Evolutionary conservation across 1,284 basidiomycete species (phyloP).

Genomic region (Amylostereum areolatum): DNA sequence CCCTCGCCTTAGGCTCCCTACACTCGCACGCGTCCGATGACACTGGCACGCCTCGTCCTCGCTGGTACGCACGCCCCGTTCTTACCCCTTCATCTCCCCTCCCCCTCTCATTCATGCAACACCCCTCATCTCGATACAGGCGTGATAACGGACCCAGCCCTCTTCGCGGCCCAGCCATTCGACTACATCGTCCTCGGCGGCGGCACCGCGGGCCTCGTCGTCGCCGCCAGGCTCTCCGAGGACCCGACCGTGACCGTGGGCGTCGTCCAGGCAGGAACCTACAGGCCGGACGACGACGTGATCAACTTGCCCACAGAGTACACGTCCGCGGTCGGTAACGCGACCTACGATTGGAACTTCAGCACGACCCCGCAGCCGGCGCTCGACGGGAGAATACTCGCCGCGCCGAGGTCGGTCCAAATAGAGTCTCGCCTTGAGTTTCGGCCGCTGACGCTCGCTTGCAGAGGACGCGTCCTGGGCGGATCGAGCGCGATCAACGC

Average conservation of each 20-base stretch:
- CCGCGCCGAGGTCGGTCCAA: slow-evolving; percentile 1
- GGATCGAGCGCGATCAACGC: slow-evolving; percentile 16
- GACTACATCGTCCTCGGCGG: background rate
- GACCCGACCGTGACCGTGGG: slow-evolving; percentile 10
- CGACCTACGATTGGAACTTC: slow-evolving; percentile 23
- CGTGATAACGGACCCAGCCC: too few relatives aligned
- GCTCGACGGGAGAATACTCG: slow-evolving; percentile 3
- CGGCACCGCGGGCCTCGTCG: background rate
- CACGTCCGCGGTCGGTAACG: slow-evolving; percentile 12
- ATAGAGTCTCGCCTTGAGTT: background rate
- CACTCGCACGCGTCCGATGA: too few relatives aligned
- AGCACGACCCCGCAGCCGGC: slow-evolving; percentile 15
- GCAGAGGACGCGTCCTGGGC: slow-evolving; percentile 15
- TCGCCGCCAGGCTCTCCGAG: slow-evolving; percentile 7
- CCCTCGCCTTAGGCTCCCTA: too few relatives aligned
- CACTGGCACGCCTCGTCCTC: too few relatives aligned
- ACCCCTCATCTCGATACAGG: background rate
- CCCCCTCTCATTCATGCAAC: too few relatives aligned
- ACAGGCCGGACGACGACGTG: slow-evolving; percentile 23
- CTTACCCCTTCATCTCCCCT: too few relatives aligned
- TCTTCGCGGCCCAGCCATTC: background rate
- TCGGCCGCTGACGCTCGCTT: background rate
- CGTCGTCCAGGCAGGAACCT: slow-evolving; percentile 13
- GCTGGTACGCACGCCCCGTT: too few relatives aligned
- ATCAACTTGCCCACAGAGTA: slow-evolving; percentile 9